Evolutionary conservation across 2,329 filamentous ascomycete genomes (phyloP).

Genomic region (Verticillium albo-atrum): DNA sequence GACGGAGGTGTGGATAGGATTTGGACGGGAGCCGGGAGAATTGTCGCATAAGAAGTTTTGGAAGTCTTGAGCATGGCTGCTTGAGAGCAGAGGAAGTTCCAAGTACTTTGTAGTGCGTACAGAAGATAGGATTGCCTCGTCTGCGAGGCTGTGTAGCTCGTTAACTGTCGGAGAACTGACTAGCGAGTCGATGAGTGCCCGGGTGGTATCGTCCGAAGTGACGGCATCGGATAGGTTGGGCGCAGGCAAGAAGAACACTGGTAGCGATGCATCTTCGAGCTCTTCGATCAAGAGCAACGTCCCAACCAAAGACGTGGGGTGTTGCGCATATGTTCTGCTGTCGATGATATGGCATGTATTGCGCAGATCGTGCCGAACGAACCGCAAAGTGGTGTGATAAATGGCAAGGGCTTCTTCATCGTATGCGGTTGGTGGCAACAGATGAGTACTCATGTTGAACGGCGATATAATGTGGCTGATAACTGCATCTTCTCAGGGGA

Average conservation of each 20-base stretch:
- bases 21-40: background rate
- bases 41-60: background rate
- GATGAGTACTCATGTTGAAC: background rate
- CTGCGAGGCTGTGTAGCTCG: background rate
- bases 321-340: background rate
- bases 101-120: background rate
- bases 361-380: background rate
- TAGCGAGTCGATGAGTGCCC: background rate
- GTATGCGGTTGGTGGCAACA: background rate
- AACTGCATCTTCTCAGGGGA: no score
- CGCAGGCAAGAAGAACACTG: background rate
- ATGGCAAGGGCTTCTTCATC: background rate
- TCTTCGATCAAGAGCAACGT: background rate
- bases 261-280: background rate
- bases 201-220: background rate
- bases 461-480: background rate
- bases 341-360: background rate
- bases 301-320: background rate
- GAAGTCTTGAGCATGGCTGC: slow-evolving; percentile 4
- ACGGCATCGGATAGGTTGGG: background rate
- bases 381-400: background rate
- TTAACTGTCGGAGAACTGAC: background rate
- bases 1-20: slow-evolving; percentile 2
- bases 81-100: slow-evolving; percentile 5
- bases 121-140: background rate